phyloP scores from a whole-genome alignment of 345 rosid species.

The Linum trigynum region DNA sequence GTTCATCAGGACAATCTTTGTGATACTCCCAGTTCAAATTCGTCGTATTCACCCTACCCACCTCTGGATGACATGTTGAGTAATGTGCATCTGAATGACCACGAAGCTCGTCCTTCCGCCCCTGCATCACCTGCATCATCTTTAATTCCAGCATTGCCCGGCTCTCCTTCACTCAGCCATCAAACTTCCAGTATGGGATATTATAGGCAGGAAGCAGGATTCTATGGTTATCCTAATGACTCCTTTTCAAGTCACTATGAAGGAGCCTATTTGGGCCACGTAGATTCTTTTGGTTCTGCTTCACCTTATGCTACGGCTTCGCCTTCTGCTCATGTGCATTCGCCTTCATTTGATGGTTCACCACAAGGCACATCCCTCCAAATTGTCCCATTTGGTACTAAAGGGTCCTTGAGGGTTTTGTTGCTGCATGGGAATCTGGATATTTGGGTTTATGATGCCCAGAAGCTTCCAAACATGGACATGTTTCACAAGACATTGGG shows the following conservation, averaged over 20 bases:
- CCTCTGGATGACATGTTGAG: constrained; percentile 50
- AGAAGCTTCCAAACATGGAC: constrained; percentile 89
- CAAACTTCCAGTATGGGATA: constrained; percentile 32
- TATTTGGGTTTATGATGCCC: constrained; percentile 59
- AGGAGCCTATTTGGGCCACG: constrained; percentile 31
- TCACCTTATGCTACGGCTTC: constrained; percentile 18
- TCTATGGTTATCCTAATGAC: constrained; percentile 56
- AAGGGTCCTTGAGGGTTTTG: constrained; percentile 67
- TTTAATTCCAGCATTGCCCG: constrained; percentile 24
- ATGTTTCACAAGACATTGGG: constrained; percentile 77
- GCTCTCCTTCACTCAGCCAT: constrained; percentile 16
- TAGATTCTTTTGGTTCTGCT: constrained; percentile 30
- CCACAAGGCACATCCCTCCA: constrained; percentile 30
- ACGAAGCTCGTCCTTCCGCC: constrained; percentile 21
- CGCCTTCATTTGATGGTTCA: constrained; percentile 35
- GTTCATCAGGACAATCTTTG: constrained; percentile 11
- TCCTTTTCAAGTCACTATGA: constrained; percentile 45
- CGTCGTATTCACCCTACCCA: constrained; percentile 36
- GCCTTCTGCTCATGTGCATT: constrained; percentile 14
- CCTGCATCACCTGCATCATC: constrained; percentile 45
- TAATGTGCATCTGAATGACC: constrained; percentile 35
- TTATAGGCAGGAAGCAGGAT: constrained; percentile 20
- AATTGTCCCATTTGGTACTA: constrained; percentile 44
- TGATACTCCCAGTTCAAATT: constrained; percentile 18
- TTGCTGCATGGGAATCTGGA: constrained; percentile 88